phyloP scores from a whole-genome alignment of 192 early-diverging fungal species.

The Phycomyces blakesleeanus region DNA sequence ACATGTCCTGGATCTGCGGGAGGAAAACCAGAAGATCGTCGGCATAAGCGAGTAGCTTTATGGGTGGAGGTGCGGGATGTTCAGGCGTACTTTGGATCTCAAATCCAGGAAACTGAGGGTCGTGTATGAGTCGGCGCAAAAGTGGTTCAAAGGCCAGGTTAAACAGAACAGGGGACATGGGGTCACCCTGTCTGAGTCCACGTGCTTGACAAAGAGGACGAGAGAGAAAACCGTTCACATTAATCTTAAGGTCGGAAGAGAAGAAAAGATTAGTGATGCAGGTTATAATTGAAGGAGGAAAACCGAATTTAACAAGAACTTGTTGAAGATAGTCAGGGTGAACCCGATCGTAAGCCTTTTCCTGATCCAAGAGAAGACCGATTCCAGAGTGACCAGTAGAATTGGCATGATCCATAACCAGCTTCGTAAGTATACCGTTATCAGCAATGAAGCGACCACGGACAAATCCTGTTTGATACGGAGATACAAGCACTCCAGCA shows the following conservation, averaged over 20 bases:
- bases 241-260: constrained; percentile 8
- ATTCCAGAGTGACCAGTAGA: background rate
- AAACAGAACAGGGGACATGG: constrained; percentile 28
- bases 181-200: constrained; percentile 36
- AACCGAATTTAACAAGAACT: constrained; percentile 5
- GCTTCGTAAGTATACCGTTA: constrained; percentile 13
- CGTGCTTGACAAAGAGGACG: constrained; percentile 12
- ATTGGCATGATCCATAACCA: background rate
- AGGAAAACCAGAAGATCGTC: constrained; percentile 23
- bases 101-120: background rate
- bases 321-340: constrained; percentile 13
- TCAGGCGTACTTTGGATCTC: background rate
- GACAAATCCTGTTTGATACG: constrained; percentile 19
- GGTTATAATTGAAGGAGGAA: constrained; percentile 4
- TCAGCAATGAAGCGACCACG: constrained; percentile 17
- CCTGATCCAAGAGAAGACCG: constrained; percentile 25
- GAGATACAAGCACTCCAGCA: constrained; percentile 4
- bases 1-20: constrained; percentile 6
- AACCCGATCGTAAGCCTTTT: constrained; percentile 30
- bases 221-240: constrained; percentile 19
- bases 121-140: background rate
- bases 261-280: background rate
- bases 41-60: constrained; percentile 11
- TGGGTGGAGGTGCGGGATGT: background rate
- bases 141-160: constrained; percentile 32